Conservation (phyloP, 1,284 basidiomycete species). For the Abortiporus biennis region DNA sequence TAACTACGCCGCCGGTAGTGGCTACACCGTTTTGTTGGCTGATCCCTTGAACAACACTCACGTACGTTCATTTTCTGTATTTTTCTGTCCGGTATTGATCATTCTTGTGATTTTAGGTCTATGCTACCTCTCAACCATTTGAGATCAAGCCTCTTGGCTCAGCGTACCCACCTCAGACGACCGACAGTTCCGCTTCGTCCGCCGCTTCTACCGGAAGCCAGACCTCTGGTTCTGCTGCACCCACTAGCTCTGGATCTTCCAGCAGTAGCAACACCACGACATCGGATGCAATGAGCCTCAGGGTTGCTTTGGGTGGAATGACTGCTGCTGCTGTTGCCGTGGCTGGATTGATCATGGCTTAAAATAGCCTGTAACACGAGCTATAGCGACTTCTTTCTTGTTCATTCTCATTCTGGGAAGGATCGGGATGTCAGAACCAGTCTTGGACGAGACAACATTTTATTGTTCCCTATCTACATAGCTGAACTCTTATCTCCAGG, state of each 20-base stretch:
- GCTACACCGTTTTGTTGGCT: constrained; percentile 55
- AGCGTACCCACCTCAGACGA: constrained; percentile 46
- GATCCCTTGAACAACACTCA: constrained; percentile 52
- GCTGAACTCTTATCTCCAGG: too few species aligned
- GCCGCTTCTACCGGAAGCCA: constrained; percentile 17
- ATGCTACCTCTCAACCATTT: constrained; percentile 54
- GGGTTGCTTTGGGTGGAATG: constrained; percentile 17
- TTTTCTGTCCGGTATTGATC: constrained; percentile 4
- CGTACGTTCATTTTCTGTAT: constrained; percentile 25
- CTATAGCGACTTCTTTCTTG: neutral
- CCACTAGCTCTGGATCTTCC: constrained; percentile 18
- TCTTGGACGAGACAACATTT: too few species aligned
- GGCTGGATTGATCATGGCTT: constrained; percentile 21
- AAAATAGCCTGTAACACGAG: constrained; percentile 2
- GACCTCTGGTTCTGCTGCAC: constrained; percentile 18
- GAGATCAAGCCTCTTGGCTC: constrained; percentile 62
- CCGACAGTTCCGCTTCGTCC: constrained; percentile 24
- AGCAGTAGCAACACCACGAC: constrained; percentile 18
- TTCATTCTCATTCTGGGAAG: neutral
- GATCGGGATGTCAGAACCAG: neutral
- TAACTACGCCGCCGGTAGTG: constrained; percentile 33
- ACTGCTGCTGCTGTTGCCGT: constrained; percentile 20
- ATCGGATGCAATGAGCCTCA: constrained; percentile 16
- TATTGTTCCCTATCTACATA: too few species aligned
- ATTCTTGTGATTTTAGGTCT: constrained; percentile 41